Conservation (phyloP, 148 eudicot genomes). For the Vaccinium myrtillus region DNA sequence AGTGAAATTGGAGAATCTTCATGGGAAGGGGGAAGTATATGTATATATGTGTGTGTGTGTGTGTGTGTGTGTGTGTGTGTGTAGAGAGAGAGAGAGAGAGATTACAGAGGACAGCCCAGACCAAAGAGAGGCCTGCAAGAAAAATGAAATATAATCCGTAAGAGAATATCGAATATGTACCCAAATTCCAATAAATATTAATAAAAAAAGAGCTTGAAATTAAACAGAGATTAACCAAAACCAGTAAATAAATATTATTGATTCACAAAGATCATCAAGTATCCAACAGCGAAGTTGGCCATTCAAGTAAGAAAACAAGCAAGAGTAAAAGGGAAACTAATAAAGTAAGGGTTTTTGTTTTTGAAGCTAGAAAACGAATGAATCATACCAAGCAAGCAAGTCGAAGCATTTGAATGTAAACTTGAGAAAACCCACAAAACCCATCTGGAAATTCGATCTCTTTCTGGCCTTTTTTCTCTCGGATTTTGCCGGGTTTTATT, state of each 20-base stretch:
- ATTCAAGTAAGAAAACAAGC: background rate
- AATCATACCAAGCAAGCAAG: background rate
- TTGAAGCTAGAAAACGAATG: background rate
- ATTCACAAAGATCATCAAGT: background rate
- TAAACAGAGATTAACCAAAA: background rate
- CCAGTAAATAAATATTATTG: background rate
- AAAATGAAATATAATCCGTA: background rate
- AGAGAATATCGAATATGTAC: background rate
- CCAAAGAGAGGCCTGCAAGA: conserved; percentile 30
- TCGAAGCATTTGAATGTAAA: background rate
- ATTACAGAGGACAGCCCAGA: conserved; percentile 34
- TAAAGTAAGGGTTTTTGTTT: background rate
- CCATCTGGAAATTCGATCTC: background rate
- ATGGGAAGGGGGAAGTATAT: too few relatives aligned
- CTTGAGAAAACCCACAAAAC: conserved; percentile 8
- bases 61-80: too few relatives aligned
- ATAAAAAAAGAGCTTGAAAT: background rate
- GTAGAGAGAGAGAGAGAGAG: conserved; percentile 15
- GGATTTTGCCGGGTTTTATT: background rate
- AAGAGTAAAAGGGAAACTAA: background rate
- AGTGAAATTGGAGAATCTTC: too few relatives aligned
- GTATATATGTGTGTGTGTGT: too few relatives aligned
- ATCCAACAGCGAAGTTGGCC: background rate
- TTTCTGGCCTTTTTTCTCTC: background rate
- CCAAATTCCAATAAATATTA: too few relatives aligned